phyloP scores from a whole-genome alignment of 2,329 filamentous ascomycete species.

The Aspergillus tubingensis region DNA sequence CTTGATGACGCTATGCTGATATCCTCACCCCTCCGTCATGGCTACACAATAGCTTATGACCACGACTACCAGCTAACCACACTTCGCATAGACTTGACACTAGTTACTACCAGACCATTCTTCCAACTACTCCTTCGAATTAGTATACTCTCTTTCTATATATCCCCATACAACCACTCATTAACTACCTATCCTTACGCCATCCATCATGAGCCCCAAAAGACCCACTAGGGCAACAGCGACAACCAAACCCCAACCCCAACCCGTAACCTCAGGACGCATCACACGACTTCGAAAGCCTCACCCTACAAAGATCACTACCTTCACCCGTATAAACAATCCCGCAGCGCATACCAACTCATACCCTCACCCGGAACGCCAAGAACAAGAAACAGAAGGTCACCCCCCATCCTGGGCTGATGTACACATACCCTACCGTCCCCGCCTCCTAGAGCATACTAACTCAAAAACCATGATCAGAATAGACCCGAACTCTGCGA shows the following conservation, averaged over 20 bases:
- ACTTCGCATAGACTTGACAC: too few relatives aligned
- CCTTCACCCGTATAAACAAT: too few relatives aligned
- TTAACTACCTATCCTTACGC: not conserved
- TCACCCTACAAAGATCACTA: too few relatives aligned
- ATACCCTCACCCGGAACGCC: too few relatives aligned
- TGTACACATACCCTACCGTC: slow-evolving; percentile 21
- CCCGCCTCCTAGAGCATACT: not conserved
- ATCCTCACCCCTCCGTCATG: not conserved
- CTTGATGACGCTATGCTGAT: not conserved
- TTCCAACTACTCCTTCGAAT: too few relatives aligned
- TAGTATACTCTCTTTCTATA: not conserved
- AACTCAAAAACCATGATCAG: too few relatives aligned
- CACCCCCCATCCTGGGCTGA: slow-evolving; percentile 59
- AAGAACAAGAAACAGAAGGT: slow-evolving; percentile 20
- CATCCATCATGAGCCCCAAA: not conserved
- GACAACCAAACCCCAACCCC: too few relatives aligned
- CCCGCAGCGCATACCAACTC: too few relatives aligned
- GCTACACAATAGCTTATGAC: not conserved
- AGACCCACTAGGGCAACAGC: not conserved
- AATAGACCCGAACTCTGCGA: slow-evolving; percentile 61
- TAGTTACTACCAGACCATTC: too few relatives aligned
- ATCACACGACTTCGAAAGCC: not conserved
- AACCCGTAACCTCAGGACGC: not conserved
- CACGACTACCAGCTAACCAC: not conserved
- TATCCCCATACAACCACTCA: not conserved